These are phyloP conservation scores for Trichoderma semiorbis DNA, from an alignment of 2,329 filamentous ascomycete genomes.

Conservation along the genomic window DNA sequence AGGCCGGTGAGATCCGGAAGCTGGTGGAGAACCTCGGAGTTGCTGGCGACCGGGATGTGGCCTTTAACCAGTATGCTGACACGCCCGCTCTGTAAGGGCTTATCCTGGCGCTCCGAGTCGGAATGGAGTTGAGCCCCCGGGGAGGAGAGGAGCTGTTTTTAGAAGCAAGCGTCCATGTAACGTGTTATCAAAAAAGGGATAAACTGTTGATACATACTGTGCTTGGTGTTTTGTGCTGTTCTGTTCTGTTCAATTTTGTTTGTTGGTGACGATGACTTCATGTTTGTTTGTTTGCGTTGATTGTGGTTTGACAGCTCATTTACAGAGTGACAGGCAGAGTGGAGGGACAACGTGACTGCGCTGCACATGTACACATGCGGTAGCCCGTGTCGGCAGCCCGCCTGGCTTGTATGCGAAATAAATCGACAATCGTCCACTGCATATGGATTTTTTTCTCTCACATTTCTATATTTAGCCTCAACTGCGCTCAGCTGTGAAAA, in stretches of 20 bases:
- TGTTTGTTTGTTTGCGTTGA: not conserved
- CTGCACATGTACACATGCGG: not conserved
- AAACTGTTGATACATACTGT: too few species aligned
- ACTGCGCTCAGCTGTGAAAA: not conserved
- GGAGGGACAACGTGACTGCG: slow-evolving; percentile 1
- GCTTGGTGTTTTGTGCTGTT: too few species aligned
- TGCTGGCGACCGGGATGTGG: not conserved
- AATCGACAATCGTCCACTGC: not conserved
- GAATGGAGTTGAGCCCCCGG: not conserved
- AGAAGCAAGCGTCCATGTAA: not conserved
- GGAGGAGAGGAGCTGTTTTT: not conserved
- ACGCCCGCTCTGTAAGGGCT: not conserved
- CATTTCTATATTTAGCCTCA: slow-evolving; percentile 1
- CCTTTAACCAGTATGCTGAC: slow-evolving; percentile 1
- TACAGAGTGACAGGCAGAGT: not conserved
- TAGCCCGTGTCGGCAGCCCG: slow-evolving; percentile 4
- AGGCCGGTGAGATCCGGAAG: slow-evolving; percentile 4
- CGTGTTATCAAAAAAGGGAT: not conserved
- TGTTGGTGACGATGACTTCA: too few species aligned
- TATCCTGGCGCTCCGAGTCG: not conserved
- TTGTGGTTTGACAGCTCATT: not conserved
- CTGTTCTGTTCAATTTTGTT: too few species aligned
- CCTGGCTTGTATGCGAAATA: not conserved
- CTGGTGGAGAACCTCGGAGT: slow-evolving; percentile 7
- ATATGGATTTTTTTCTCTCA: not conserved